Percentiles rank a stretch among this genome's conserved stretches.
phyloP scores from a whole-genome alignment of 2,329 filamentous ascomycete genomes.

The Pseudogymnoascus sp. region DNA sequence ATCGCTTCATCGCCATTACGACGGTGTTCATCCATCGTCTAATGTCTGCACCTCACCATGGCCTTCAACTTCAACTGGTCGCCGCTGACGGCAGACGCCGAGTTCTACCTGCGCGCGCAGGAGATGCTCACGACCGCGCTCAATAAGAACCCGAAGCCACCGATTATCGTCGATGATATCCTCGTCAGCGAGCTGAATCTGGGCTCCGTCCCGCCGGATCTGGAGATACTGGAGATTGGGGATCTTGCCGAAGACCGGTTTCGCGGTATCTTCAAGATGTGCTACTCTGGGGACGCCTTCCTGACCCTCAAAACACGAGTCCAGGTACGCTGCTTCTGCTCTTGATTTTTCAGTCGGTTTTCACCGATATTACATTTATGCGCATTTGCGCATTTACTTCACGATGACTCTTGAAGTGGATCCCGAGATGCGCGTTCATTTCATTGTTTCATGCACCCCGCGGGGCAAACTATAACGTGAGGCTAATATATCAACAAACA shows the following conservation, averaged over 20 bases:
- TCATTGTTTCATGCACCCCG: background rate
- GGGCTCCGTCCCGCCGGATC: constrained; percentile 83
- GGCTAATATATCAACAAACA: constrained; percentile 46
- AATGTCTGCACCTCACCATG: constrained; percentile 45
- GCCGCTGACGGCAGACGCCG: constrained; percentile 90
- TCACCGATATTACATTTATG: background rate
- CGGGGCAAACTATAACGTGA: constrained; percentile 25
- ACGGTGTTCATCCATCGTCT: background rate
- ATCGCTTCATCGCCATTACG: background rate
- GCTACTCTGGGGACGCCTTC: constrained; percentile 90
- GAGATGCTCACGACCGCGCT: constrained; percentile 90
- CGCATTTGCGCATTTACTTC: background rate
- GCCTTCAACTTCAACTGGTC: constrained; percentile 99
- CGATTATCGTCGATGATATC: constrained; percentile 99
- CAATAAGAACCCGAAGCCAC: constrained; percentile 96
- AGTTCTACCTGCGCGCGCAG: constrained; percentile 81
- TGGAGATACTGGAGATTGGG: constrained; percentile 96
- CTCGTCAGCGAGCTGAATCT: constrained; percentile 96
- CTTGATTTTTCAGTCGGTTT: constrained; percentile 3
- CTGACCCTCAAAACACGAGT: constrained; percentile 92
- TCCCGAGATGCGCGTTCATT: background rate
- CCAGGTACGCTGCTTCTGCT: constrained; percentile 51
- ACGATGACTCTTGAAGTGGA: background rate
- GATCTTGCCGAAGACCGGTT: constrained; percentile 96
- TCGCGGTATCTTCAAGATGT: constrained; percentile 98